Evolutionary conservation across 495 filamentous ascomycete genomes (phyloP).

Genomic region (Aspergillus steynii): DNA sequence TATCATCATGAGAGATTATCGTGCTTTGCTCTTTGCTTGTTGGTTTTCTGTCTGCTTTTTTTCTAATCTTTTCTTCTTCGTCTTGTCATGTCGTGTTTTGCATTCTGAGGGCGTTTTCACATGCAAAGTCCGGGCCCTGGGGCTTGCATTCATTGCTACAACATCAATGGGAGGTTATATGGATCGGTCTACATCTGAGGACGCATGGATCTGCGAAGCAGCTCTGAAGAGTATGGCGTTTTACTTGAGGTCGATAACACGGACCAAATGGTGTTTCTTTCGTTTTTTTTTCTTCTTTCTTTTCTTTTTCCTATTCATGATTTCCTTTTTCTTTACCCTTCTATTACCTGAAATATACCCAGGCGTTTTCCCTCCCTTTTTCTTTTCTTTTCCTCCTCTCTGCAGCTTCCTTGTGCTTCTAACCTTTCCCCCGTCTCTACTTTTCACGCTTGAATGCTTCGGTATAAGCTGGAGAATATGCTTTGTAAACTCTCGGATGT

Average conservation of each 20-base stretch:
- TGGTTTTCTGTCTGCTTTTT: conserved; percentile 5
- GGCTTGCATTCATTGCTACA: conserved; percentile 17
- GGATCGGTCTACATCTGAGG: conserved; percentile 27
- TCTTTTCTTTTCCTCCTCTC: conserved; percentile 8
- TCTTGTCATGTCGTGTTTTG: conserved; percentile 17
- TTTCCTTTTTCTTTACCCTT: conserved; percentile 15
- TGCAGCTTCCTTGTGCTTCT: conserved; percentile 5
- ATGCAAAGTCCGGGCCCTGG: conserved; percentile 20
- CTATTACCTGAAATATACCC: conserved; percentile 33
- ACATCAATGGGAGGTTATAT: conserved; percentile 24
- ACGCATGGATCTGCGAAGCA: conserved; percentile 24
- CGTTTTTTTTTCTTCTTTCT: conserved; percentile 9
- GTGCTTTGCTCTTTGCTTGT: conserved; percentile 1
- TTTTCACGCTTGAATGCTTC: background rate
- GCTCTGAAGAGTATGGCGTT: conserved; percentile 32
- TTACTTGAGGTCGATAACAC: conserved; percentile 25
- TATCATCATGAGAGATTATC: conserved; percentile 4
- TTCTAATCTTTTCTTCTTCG: conserved; percentile 2
- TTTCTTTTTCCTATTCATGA: conserved; percentile 13
- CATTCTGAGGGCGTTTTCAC: conserved; percentile 28
- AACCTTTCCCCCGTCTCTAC: conserved; percentile 3
- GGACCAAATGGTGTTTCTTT: conserved; percentile 28
- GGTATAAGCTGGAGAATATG: background rate
- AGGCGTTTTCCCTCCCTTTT: conserved; percentile 19
- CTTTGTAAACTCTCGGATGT: conserved; percentile 3